Evolutionary conservation across 176 grass and related monocot genomes (phyloP).

Genomic region (Aegilops longissima): DNA sequence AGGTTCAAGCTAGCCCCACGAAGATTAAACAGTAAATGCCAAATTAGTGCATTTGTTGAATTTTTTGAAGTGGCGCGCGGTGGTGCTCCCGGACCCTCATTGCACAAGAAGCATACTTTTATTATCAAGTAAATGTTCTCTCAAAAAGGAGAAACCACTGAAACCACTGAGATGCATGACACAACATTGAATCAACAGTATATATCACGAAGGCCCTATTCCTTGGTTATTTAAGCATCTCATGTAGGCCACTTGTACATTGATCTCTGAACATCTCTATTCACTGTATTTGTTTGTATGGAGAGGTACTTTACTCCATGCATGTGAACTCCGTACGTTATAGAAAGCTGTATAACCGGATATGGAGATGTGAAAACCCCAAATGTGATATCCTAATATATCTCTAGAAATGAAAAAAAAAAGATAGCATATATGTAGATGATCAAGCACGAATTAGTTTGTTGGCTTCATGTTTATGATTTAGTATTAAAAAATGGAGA

Average conservation of each 20-base stretch:
- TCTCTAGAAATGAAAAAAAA: neutral
- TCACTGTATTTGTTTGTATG: conserved; percentile 20
- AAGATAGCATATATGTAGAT: neutral
- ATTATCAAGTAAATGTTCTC: neutral
- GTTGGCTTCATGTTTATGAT: neutral
- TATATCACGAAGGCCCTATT: neutral
- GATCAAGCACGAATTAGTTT: neutral
- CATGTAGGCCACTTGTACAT: neutral
- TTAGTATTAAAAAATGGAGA: neutral
- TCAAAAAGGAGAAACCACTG: neutral
- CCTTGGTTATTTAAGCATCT: neutral
- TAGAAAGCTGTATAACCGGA: neutral
- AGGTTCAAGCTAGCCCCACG: no score
- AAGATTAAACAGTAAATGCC: no score
- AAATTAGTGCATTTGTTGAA: no score
- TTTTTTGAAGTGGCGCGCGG: no score
- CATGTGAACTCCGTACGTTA: neutral
- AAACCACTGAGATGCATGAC: neutral
- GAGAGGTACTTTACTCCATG: neutral
- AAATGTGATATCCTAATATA: neutral
- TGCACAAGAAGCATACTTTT: neutral
- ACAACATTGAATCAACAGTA: neutral
- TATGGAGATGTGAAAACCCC: neutral
- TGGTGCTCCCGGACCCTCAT: neutral
- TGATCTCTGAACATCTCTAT: neutral